Base-by-base conservation (phyloP, 208 protist genomes). In the Wallacemonas sp. region DNA sequence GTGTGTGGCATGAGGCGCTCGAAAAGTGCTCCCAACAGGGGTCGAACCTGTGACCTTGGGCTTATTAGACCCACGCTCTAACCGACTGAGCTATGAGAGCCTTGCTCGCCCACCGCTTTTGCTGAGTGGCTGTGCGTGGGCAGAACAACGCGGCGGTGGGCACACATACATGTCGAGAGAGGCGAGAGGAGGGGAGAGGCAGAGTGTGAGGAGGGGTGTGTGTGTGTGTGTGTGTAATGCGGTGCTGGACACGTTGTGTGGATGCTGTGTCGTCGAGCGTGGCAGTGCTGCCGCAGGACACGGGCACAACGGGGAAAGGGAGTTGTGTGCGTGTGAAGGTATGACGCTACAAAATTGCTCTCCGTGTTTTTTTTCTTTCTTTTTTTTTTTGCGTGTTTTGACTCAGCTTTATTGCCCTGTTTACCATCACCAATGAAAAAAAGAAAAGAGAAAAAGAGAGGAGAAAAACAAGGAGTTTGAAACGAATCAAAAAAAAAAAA, bases 11-110 rank as follows among this genome's bases (percentile, higher is more conserved):
- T 14, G n/a, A 27, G 33, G 15, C 22, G 62, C n/a, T 21, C 27
- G 42, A 49, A 61, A 62, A 59, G 26, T 38, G 42, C 46, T 49
- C 55, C 24, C 54, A 30, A 55, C 42, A 28, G 54, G 64, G 46
- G 62, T 54, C 62, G 46, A 38, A 38, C 28, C 31, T 47, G 36
- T 67, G 28, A 53, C 47, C 47, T 58, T 56, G 44, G 27, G 28
- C 47, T 53, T 67, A 47, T 67, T 65, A 55, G 38, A 51, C 44
- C 30, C 38, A 65, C 44, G 60, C 31, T 65, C 28, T 58, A 66
- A 60, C 47, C 49, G 31, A 49, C 51, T 68, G 62, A 49, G 61
- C 44, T 68, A 68, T 68, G 47, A 34, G 62, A 55, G 46, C 62
- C 44, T 19, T 55, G 33, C 26, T 2, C 44, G 44, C 9, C 17